Evolutionary conservation across 805 yeast genomes (phyloP).

Genomic region (Lipomyces japonicus): DNA sequence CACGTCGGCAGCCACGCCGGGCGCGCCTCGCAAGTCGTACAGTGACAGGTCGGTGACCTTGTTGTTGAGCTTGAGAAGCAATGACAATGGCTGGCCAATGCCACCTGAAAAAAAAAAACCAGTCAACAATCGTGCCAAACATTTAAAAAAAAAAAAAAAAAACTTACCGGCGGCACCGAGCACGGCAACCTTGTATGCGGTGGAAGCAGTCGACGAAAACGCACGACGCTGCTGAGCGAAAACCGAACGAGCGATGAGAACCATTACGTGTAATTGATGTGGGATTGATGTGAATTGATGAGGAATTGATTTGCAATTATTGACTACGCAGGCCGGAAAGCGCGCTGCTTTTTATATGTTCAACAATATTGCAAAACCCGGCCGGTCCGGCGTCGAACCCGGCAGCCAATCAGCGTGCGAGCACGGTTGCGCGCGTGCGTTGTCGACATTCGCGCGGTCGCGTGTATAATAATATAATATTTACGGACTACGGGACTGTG

Average conservation of each 20-base stretch:
- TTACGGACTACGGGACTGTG: too few relatives aligned
- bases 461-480: too few relatives aligned
- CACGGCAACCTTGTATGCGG: constrained; percentile 64
- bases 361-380: too few relatives aligned
- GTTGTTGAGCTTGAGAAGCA: constrained; percentile 80
- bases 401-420: too few relatives aligned
- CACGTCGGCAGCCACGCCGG: constrained; percentile 95
- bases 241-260: constrained; percentile 22
- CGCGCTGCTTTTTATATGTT: too few relatives aligned
- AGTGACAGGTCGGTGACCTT: constrained; percentile 81
- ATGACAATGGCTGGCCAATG: constrained; percentile 86
- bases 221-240: constrained; percentile 29
- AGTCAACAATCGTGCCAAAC: constrained; percentile 45
- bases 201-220: constrained; percentile 27
- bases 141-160: background rate
- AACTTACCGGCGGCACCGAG: constrained; percentile 58
- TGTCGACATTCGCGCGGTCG: too few relatives aligned
- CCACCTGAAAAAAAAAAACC: constrained; percentile 49
- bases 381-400: too few relatives aligned
- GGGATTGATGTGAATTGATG: too few relatives aligned
- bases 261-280: constrained; percentile 14
- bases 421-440: too few relatives aligned
- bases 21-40: constrained; percentile 87
- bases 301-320: too few relatives aligned
- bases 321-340: too few relatives aligned